A percentile compares a stretch with the other conserved stretches of the same genome.
Conservation (phyloP, 208 protist species). For the Crithidia acanthocephali region DNA sequence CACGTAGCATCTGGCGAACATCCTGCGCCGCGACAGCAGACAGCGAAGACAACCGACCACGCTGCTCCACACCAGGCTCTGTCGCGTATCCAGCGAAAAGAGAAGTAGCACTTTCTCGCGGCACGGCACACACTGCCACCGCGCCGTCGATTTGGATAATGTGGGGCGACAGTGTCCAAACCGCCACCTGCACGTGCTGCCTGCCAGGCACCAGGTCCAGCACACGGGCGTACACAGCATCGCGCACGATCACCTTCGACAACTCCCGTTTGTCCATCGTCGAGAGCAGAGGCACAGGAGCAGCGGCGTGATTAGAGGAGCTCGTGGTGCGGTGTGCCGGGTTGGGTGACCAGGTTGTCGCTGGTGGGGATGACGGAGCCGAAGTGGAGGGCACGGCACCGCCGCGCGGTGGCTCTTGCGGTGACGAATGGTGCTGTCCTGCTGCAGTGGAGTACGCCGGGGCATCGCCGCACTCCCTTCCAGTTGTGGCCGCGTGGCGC, state of each 20-base stretch:
- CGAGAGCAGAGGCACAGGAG: slow-evolving; percentile 22
- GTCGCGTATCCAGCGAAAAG: not conserved
- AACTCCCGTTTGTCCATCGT: slow-evolving; percentile 61
- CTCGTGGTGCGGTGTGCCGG: not conserved
- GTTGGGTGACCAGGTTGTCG: not conserved
- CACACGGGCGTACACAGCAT: slow-evolving; percentile 51
- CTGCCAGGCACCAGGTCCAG: slow-evolving; percentile 44
- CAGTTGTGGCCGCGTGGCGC: not conserved
- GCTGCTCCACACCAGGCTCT: not conserved
- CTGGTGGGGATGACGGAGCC: not conserved
- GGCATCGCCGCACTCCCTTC: too few relatives aligned
- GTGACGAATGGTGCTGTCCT: not conserved
- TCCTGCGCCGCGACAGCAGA: not conserved
- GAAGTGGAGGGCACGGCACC: not conserved
- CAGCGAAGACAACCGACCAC: not conserved
- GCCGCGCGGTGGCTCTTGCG: too few relatives aligned
- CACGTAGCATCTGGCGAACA: slow-evolving; percentile 10
- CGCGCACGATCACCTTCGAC: slow-evolving; percentile 54
- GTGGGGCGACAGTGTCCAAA: slow-evolving; percentile 36
- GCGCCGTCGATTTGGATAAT: slow-evolving; percentile 50
- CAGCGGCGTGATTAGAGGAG: not conserved
- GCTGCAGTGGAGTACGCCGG: not conserved
- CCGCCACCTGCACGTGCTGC: slow-evolving; percentile 37
- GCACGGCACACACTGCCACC: slow-evolving; percentile 28
- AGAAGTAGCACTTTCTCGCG: not conserved